These are phyloP conservation scores for Yamadazyma siamensis DNA, from an alignment of 1,139 yeast genomes.

Conservation along the genomic window DNA sequence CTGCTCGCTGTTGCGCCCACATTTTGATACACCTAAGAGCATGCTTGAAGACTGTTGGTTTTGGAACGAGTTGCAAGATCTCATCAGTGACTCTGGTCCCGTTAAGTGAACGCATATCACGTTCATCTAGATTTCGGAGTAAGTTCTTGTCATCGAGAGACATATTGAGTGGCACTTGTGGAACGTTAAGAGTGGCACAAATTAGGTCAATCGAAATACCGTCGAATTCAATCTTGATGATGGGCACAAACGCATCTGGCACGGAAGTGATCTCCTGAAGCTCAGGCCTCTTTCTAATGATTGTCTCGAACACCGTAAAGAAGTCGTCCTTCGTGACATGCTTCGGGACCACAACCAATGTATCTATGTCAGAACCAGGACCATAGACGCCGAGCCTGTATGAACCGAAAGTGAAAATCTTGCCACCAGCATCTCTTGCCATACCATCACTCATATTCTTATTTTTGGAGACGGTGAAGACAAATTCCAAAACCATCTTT, in stretches of 20 bases:
- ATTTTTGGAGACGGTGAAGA: slow-evolving; percentile 68
- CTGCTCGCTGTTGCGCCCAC: slow-evolving; percentile 96
- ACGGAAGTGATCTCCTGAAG: slow-evolving; percentile 87
- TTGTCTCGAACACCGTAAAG: slow-evolving; percentile 69
- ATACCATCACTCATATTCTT: slow-evolving; percentile 96
- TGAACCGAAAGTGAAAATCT: slow-evolving; percentile 92
- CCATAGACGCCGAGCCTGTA: slow-evolving; percentile 94
- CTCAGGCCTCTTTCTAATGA: slow-evolving; percentile 70
- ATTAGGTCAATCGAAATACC: slow-evolving; percentile 91
- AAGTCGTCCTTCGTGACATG: slow-evolving; percentile 91
- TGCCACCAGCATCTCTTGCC: slow-evolving; percentile 98
- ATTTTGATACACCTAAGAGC: slow-evolving; percentile 88
- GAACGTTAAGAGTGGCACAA: slow-evolving; percentile 75
- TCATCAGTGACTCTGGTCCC: slow-evolving; percentile 99
- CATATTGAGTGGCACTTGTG: slow-evolving; percentile 73
- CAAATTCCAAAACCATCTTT: slow-evolving; percentile 73
- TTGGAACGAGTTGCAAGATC: slow-evolving; percentile 82
- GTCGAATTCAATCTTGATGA: slow-evolving; percentile 78
- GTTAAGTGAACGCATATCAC: slow-evolving; percentile 81
- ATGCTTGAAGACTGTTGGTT: slow-evolving; percentile 87
- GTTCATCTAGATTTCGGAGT: slow-evolving; percentile 82
- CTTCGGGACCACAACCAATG: slow-evolving; percentile 91
- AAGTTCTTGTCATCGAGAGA: slow-evolving; percentile 82
- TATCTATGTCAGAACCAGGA: slow-evolving; percentile 97
- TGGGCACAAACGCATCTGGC: slow-evolving; percentile 96